Evolutionary conservation across 305 asterid genomes (phyloP).

Genomic region (Ajuga reptans): DNA sequence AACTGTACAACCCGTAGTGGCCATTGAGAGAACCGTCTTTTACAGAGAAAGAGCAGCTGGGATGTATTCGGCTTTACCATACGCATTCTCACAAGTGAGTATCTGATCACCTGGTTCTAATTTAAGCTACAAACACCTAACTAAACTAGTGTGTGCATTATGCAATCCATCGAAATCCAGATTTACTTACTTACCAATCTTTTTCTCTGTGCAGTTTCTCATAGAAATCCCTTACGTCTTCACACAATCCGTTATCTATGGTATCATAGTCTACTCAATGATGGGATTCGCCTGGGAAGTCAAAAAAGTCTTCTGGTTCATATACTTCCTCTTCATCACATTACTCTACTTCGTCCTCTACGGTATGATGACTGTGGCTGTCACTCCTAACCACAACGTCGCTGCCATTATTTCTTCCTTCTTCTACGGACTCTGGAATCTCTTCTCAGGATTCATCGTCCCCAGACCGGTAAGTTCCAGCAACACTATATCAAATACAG

Average conservation of each 20-base stretch:
- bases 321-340: slow-evolving; percentile 33
- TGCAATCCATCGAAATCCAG: not conserved
- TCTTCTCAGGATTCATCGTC: slow-evolving; percentile 38
- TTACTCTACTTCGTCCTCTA: slow-evolving; percentile 34
- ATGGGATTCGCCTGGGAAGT: slow-evolving; percentile 36
- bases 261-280: slow-evolving; percentile 36
- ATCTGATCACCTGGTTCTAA: not conserved
- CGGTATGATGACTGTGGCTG: slow-evolving; percentile 42
- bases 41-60: slow-evolving; percentile 64
- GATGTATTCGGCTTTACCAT: slow-evolving; percentile 57
- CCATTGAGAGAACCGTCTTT: slow-evolving; percentile 50
- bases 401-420: slow-evolving; percentile 33
- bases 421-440: slow-evolving; percentile 33
- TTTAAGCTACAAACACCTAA: not conserved
- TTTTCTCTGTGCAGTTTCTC: slow-evolving; percentile 25
- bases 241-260: slow-evolving; percentile 26
- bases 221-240: slow-evolving; percentile 37
- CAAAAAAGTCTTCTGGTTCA: slow-evolving; percentile 40
- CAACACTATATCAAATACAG: not conserved
- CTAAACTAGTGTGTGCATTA: not conserved
- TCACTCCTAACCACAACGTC: slow-evolving; percentile 41
- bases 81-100: slow-evolving; percentile 52
- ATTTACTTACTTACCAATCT: not conserved
- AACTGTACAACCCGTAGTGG: slow-evolving; percentile 50
- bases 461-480: slow-evolving; percentile 38